These are phyloP conservation scores for Chlamydomonas reinhardtii DNA, from an alignment of 163 green algal species.

Conservation along the genomic window DNA sequence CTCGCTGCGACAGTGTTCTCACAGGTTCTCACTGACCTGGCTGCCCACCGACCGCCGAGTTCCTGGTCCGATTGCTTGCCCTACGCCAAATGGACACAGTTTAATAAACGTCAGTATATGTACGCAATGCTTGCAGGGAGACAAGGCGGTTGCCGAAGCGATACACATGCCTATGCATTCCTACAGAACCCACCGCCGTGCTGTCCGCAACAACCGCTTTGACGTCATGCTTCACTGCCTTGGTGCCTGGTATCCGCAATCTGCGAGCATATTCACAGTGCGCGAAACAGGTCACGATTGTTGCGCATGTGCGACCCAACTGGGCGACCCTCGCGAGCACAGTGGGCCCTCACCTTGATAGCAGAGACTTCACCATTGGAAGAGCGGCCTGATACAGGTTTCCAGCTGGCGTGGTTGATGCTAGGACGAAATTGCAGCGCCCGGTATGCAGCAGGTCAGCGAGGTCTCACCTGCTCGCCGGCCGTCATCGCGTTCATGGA, in stretches of 20 bases:
- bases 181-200: no score
- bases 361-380: slow-evolving; percentile 6
- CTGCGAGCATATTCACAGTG: background rate
- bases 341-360: background rate
- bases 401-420: no score
- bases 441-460: no score
- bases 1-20: no score
- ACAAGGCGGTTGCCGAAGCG: no score
- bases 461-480: no score
- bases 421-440: no score
- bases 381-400: no score
- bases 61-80: slow-evolving; percentile 20
- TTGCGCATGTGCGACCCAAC: background rate
- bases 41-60: background rate
- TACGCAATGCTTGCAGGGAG: background rate
- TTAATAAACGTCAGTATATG: background rate
- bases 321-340: no score
- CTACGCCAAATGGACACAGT: background rate
- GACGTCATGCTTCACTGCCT: background rate
- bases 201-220: background rate
- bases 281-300: background rate
- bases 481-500: slow-evolving; percentile 56
- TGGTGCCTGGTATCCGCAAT: slow-evolving; percentile 17
- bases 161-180: no score
- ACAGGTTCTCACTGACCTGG: background rate